A percentile compares a stretch with the other conserved stretches of the same genome.
Evolutionary conservation across 331 rosid genomes (phyloP).

Genomic region (Malus hybrid): DNA sequence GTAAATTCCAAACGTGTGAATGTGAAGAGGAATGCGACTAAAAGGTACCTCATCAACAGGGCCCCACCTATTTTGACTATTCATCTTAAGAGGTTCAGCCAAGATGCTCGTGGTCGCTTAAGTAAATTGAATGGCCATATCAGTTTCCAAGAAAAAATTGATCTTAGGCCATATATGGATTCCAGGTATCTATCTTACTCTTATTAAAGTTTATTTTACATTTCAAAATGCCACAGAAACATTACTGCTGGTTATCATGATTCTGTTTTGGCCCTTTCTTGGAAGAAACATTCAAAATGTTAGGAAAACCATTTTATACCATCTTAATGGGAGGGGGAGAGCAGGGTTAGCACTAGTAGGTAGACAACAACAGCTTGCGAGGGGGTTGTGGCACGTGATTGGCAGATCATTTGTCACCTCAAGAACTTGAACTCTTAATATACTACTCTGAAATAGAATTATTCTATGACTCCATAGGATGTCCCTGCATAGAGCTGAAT

Average conservation of each 20-base stretch:
- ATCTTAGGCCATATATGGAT: slow-evolving; percentile 82
- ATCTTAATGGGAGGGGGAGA: background rate
- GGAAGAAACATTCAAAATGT: background rate
- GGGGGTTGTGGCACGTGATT: background rate
- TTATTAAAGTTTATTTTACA: background rate
- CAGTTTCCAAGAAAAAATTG: slow-evolving; percentile 57
- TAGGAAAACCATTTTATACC: background rate
- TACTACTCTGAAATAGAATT: background rate
- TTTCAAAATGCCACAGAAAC: background rate
- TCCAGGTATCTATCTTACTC: slow-evolving; percentile 43
- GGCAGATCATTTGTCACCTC: background rate
- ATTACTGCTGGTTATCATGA: background rate
- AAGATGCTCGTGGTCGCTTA: slow-evolving; percentile 86
- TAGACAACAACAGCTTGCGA: background rate
- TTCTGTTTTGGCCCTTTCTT: background rate
- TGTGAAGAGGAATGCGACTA: slow-evolving; percentile 87
- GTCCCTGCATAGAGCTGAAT: background rate
- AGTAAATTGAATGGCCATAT: slow-evolving; percentile 89
- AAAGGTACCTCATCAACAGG: slow-evolving; percentile 66
- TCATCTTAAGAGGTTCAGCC: slow-evolving; percentile 92
- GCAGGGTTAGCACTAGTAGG: background rate
- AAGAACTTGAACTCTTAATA: background rate
- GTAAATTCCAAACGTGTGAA: slow-evolving; percentile 29
- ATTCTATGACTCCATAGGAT: background rate
- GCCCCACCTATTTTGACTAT: slow-evolving; percentile 77